These are phyloP conservation scores for Quercus rubra DNA, from an alignment of 306 rosid species.

Conservation along the genomic window DNA sequence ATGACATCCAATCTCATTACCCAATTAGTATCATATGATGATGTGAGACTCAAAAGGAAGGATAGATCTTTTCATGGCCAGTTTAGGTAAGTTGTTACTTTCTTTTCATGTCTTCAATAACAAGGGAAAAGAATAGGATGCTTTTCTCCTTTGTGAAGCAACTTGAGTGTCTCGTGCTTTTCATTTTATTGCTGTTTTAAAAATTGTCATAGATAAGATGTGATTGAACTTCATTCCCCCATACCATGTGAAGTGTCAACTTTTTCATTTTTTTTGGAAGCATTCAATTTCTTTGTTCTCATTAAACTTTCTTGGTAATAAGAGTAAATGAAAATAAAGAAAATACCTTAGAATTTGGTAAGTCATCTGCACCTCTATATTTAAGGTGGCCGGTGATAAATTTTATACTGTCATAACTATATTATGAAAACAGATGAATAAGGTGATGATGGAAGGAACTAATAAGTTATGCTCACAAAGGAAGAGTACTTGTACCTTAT, in stretches of 20 bases:
- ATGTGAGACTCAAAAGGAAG: conserved; percentile 14
- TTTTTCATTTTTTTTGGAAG: neutral
- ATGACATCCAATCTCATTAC: neutral
- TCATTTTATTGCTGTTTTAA: neutral
- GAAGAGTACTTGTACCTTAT: neutral
- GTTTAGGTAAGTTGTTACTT: conserved; percentile 25
- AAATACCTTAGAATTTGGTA: conserved; percentile 4
- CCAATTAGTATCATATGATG: neutral
- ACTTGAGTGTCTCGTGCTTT: conserved; percentile 12
- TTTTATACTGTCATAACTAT: neutral
- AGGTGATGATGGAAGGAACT: neutral
- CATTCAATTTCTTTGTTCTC: conserved; percentile 1
- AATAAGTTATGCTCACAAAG: neutral
- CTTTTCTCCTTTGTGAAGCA: conserved; percentile 17
- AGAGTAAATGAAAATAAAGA: conserved; percentile 12
- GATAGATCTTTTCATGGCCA: conserved; percentile 14
- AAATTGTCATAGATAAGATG: conserved; percentile 7
- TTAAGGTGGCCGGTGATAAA: conserved; percentile 8
- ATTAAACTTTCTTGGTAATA: neutral
- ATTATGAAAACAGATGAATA: neutral
- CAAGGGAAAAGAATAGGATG: conserved; percentile 19
- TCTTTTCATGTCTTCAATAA: conserved; percentile 29
- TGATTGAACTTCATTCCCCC: conserved; percentile 3
- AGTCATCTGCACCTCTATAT: neutral
- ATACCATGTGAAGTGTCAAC: conserved; percentile 10